Evolutionary conservation across 306 rosid genomes (phyloP), one percentile per base, ranked within the genome.

Genomic region (Corylus americana): DNA sequence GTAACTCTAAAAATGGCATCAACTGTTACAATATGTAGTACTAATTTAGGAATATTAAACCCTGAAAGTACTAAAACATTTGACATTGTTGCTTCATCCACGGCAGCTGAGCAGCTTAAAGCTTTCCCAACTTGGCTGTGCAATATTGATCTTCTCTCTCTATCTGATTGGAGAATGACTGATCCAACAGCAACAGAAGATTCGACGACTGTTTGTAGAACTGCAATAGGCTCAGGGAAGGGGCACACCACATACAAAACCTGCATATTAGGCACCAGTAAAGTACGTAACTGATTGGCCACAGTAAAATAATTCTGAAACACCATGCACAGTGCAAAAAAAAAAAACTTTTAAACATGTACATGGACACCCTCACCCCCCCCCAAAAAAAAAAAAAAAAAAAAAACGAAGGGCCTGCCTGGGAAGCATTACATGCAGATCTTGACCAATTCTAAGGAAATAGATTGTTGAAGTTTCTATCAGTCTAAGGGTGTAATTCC

Each of bases 181-280:
- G 98, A 91, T 76, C 98, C 98, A 54, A 95, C 81, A 74, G 98
- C 90, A 81, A 95, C 93, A 84, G 98, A 89, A 72, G 98, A 87
- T 83, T 95, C 98, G 83, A 91, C 77, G 39, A 95, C 90, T 62
- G 98, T 95, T 89, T 89, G 95, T 74, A 95, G 88, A 85, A 95
- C 86, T 78, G 97, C 97, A 84, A 90, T 83, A 49, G 98, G 97
- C 83, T 95, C 98, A 13, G 98, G 98, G 83, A 95, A 92, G 59
- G 98, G 98, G 89, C 98, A 95, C 48, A 95, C 93, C 76, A 95
- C 98, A 88, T 95, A 95, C 73, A 95, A 85, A 76, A 95, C 98
- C 98, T 95, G 90, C 61, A 82, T 31, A 78, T 9, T 67, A 76
- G 53, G 29, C 49, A 75, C 50, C 74, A 85, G 61, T 49, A 49